Conservation (phyloP, 2,329 filamentous ascomycete species). For the Paecilomyces sp. region DNA sequence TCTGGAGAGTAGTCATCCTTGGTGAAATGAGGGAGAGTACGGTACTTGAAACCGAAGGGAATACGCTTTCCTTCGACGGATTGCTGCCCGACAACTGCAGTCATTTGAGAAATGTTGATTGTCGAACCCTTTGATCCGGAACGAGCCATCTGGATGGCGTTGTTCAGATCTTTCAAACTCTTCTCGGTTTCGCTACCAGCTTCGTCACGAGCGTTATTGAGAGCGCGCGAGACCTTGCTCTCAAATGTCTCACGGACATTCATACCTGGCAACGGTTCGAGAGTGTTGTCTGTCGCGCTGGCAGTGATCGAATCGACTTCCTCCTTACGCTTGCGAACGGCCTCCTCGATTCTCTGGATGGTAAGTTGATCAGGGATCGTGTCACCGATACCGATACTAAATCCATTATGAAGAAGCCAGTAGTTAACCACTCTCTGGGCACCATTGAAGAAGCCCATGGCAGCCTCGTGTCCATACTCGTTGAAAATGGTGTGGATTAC, state of each 20-base stretch:
- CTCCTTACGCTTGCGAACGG: slow-evolving; percentile 73
- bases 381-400: slow-evolving; percentile 97
- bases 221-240: slow-evolving; percentile 86
- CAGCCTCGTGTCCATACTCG: slow-evolving; percentile 75
- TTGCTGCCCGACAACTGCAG: slow-evolving; percentile 93
- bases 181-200: slow-evolving; percentile 88
- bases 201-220: slow-evolving; percentile 94
- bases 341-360: slow-evolving; percentile 74
- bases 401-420: slow-evolving; percentile 92
- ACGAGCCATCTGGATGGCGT: slow-evolving; percentile 90
- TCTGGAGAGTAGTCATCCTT: slow-evolving; percentile 99
- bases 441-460: slow-evolving; percentile 93
- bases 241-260: slow-evolving; percentile 98
- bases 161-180: slow-evolving; percentile 91
- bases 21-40: slow-evolving; percentile 93
- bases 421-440: slow-evolving; percentile 93
- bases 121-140: slow-evolving; percentile 98
- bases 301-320: slow-evolving; percentile 70
- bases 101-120: slow-evolving; percentile 99
- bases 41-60: slow-evolving; percentile 98
- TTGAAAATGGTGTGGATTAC: slow-evolving; percentile 96
- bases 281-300: slow-evolving; percentile 72
- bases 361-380: slow-evolving; percentile 86
- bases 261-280: slow-evolving; percentile 96
- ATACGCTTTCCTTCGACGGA: slow-evolving; percentile 98